phyloP scores from a whole-genome alignment of 148 eudicot species.

The Persicaria tinctoria region DNA sequence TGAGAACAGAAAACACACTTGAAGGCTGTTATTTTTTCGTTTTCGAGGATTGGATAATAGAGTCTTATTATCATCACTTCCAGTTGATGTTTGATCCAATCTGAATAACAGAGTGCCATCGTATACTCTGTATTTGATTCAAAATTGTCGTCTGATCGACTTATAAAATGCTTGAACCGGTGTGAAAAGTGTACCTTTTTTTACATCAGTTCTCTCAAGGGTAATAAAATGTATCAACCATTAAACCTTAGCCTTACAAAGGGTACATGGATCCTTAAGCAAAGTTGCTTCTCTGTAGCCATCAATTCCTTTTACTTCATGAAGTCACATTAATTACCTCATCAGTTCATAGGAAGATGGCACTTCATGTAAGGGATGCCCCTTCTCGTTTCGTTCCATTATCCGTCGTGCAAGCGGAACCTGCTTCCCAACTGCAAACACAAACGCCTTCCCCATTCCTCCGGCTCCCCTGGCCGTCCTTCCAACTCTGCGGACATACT shows the following conservation, averaged over 20 bases:
- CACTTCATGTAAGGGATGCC: conserved; percentile 93
- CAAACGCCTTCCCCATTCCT: conserved; percentile 79
- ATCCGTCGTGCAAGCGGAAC: conserved; percentile 82
- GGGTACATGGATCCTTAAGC: not conserved
- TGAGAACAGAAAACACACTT: no score
- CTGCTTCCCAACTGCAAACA: conserved; percentile 93
- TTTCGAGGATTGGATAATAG: no score
- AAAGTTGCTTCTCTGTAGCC: not conserved
- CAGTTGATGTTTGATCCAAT: no score
- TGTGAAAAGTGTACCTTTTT: not conserved
- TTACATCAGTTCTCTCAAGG: not conserved
- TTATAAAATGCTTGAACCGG: not conserved
- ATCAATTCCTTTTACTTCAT: not conserved
- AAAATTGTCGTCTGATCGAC: not conserved
- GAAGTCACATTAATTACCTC: not conserved
- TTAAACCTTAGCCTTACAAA: not conserved
- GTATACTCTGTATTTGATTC: not conserved
- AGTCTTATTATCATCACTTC: no score
- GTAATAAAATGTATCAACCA: not conserved
- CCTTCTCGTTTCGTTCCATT: conserved; percentile 76
- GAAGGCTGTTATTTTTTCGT: no score
- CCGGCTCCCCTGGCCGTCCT: conserved; percentile 96
- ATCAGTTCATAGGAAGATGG: conserved; percentile 45
- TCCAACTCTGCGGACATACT: conserved; percentile 93
- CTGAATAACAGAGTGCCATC: no score